phyloP scores from a whole-genome alignment of 1,284 basidiomycete species.

The Heterobasidion annosum region DNA sequence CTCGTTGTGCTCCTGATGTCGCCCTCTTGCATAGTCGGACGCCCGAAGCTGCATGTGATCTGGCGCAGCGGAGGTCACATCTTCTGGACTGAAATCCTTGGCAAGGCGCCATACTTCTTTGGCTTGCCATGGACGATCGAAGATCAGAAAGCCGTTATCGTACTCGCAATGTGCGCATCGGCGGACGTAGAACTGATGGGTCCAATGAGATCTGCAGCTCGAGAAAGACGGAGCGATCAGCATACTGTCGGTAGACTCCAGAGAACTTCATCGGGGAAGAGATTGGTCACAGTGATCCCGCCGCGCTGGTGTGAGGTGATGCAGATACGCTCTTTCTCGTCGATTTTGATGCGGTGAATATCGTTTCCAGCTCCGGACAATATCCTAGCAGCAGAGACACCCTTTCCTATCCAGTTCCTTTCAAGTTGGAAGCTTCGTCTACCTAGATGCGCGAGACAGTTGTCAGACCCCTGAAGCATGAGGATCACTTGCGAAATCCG shows the following conservation, averaged over 20 bases:
- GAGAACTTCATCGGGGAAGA: constrained; percentile 35
- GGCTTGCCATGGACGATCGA: constrained; percentile 44
- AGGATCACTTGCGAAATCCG: background rate
- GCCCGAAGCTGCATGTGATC: constrained; percentile 9
- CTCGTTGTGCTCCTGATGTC: background rate
- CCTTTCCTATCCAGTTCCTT: constrained; percentile 47
- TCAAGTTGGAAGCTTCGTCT: constrained; percentile 33
- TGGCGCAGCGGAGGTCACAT: constrained; percentile 5
- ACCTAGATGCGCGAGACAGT: constrained; percentile 24
- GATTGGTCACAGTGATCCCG: constrained; percentile 45
- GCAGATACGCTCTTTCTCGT: constrained; percentile 46
- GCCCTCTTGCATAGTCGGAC: background rate
- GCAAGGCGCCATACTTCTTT: constrained; percentile 65
- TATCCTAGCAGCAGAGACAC: constrained; percentile 25
- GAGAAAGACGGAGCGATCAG: background rate
- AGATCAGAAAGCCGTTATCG: constrained; percentile 58
- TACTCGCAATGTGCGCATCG: constrained; percentile 66
- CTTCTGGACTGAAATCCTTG: constrained; percentile 14
- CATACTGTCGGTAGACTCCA: constrained; percentile 40
- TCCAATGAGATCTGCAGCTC: constrained; percentile 11
- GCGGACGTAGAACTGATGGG: constrained; percentile 41
- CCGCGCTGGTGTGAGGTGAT: constrained; percentile 47
- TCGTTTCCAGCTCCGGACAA: constrained; percentile 23
- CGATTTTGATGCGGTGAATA: constrained; percentile 69
- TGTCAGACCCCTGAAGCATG: background rate